Conservation (phyloP, 345 rosid species). For the Draba incana region DNA sequence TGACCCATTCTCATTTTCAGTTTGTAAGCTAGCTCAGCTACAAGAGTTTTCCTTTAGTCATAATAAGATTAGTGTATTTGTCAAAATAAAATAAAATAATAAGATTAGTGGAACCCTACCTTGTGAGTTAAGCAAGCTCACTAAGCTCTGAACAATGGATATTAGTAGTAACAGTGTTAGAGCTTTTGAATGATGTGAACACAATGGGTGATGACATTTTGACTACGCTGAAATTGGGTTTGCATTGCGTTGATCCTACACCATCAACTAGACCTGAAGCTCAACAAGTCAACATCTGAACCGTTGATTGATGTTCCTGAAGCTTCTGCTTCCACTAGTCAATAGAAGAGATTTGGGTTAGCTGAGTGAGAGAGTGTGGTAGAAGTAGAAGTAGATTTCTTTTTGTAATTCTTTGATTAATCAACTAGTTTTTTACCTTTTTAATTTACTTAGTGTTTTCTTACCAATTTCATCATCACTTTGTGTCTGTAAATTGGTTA, state of each 20-base stretch:
- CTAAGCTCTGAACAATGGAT: conserved; percentile 62
- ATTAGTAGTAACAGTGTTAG: conserved; percentile 66
- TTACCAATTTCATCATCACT: conserved; percentile 5
- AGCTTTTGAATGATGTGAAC: conserved; percentile 72
- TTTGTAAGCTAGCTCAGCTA: conserved; percentile 54
- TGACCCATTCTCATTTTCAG: conserved; percentile 59
- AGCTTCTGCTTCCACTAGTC: conserved; percentile 54
- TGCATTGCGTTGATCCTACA: conserved; percentile 93
- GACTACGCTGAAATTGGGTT: conserved; percentile 74
- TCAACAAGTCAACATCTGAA: conserved; percentile 55
- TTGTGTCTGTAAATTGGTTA: conserved; percentile 48
- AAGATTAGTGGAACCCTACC: conserved; percentile 26
- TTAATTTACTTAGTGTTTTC: background rate
- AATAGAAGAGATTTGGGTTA: conserved; percentile 32
- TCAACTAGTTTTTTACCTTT: conserved; percentile 26
- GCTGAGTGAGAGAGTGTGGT: conserved; percentile 5
- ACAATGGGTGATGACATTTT: conserved; percentile 78
- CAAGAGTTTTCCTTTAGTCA: conserved; percentile 58
- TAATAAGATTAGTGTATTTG: conserved; percentile 51
- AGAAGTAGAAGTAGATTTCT: conserved; percentile 10
- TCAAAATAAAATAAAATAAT: too few species aligned
- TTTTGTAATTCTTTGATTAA: conserved; percentile 56
- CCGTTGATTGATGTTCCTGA: conserved; percentile 50
- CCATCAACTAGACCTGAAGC: conserved; percentile 82
- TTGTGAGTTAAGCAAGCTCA: conserved; percentile 50